These are phyloP conservation scores for Ceratocystis huliohia DNA, from an alignment of 2,329 filamentous ascomycete species.

Conservation along the genomic window DNA sequence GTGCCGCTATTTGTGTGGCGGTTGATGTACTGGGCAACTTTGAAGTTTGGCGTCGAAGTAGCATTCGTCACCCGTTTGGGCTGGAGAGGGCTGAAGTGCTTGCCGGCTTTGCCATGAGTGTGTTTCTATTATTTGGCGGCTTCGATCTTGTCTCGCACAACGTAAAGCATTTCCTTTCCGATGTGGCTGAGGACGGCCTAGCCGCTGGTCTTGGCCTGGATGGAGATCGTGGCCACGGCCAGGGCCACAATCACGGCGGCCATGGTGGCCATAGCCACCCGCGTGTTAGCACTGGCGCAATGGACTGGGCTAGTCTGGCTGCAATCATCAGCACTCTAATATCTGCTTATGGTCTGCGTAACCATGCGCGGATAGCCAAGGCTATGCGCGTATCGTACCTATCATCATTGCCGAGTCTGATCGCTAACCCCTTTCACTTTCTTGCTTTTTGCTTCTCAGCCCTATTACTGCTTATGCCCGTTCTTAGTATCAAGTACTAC, in stretches of 20 bases:
- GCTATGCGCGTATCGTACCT: slow-evolving; percentile 80
- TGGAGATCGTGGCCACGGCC: neutral
- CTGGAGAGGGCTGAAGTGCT: slow-evolving; percentile 87
- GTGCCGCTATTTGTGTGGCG: slow-evolving; percentile 77
- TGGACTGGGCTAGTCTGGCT: slow-evolving; percentile 69
- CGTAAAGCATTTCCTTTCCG: slow-evolving; percentile 60
- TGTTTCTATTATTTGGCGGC: slow-evolving; percentile 93
- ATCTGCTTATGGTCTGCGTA: slow-evolving; percentile 75
- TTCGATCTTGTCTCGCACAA: slow-evolving; percentile 91
- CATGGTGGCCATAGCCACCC: slow-evolving; percentile 58
- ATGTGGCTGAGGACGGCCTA: slow-evolving; percentile 24
- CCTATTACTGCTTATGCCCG: slow-evolving; percentile 65
- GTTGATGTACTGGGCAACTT: slow-evolving; percentile 95
- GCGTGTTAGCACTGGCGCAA: slow-evolving; percentile 55
- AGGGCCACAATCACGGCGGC: slow-evolving; percentile 28
- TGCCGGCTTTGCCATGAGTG: slow-evolving; percentile 88
- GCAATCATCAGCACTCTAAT: slow-evolving; percentile 74
- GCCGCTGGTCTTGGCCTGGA: slow-evolving; percentile 22
- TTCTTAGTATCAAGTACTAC: slow-evolving; percentile 68
- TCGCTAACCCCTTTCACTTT: slow-evolving; percentile 94
- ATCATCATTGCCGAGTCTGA: slow-evolving; percentile 62
- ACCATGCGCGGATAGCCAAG: slow-evolving; percentile 83
- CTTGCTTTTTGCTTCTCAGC: slow-evolving; percentile 78
- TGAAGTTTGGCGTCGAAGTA: slow-evolving; percentile 90
- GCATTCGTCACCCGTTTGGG: slow-evolving; percentile 84